Evolutionary conservation across 2,329 filamentous ascomycete genomes (phyloP), one percentile per base, ranked within the genome.

Genomic region (Apiospora hydei): DNA sequence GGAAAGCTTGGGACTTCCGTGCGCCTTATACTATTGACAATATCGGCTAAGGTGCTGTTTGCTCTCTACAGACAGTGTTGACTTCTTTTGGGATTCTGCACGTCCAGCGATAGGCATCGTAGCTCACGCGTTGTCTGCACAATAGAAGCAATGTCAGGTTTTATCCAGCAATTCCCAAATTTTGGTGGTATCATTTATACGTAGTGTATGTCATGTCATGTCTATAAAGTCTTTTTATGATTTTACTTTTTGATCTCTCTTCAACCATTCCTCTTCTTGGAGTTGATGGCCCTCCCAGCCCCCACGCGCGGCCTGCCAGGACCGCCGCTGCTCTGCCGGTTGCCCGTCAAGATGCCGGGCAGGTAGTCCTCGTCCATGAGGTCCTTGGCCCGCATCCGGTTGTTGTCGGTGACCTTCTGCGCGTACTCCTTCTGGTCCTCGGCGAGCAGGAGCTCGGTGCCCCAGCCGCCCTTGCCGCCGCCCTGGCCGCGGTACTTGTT

Each of bases 341-440:
- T 91, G 0, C 96, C 96, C 0, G 91, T 96, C 79, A 99, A 80
- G 67, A 99, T 93, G 46, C 90, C 87, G 0, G 96, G 96, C 74
- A 98, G 83, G 81, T 95, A 97, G 82, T 99, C 96, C 80, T 97
- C 92, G 80, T 98, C 96, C 96, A 98, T 97, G 71, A 98, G 84
- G 82, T 98, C 94, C 79, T 90, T 91, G 80, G 93, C 90, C 79
- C 91, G 92, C 70, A 85, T 85, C 77, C 92, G 89, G 77, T 88
- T 89, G 80, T 93, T 89, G 76, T 91, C 88, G 3, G 88, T 88
- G 21, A 89, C 81, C 70, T 91, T 91, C 75, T 88, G 86, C 57
- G 89, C 82, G 82, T 93, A 98, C 85, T 99, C 96, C 85, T 97
- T 98, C 86, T 99, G 96, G 81, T 99, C 96, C 83, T 98, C 96